Evolutionary conservation across 768 basidiomycete genomes (phyloP), one percentile per base, ranked within the genome.

Genomic region (Russula earlei): DNA sequence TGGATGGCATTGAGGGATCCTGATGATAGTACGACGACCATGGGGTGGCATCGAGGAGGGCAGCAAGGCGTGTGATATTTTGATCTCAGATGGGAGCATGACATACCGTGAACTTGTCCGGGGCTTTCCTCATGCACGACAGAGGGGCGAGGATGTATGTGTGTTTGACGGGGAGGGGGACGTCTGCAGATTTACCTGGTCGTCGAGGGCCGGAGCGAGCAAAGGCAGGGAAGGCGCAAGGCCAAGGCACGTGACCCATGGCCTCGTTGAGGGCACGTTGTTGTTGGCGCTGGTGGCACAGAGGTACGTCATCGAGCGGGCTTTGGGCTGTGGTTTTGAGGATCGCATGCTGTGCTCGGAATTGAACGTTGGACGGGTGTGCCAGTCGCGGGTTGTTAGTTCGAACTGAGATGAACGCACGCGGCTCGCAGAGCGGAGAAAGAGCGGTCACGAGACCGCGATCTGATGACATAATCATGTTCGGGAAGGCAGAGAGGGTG

Each of bases 321-420:
- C 22, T 12, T 20, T 24, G 22, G 5, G 44, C n/a, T 17, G 22
- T 29, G 10, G 34, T 19, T 33, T 27, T 40, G 49, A 56, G 55
- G 55, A 56, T 15, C 38, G 40, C 55, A 56, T 40, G 57, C 57
- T 54, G 52, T 58, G 57, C 52, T 52, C 40, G 52, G 56, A 31
- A 31, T 31, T 31, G 29, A 31, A 31, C 29, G 10, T 31, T 31
- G 29, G 10, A 31, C 29, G 29, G 3, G 29, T 5, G 29, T 31
- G 29, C 29, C 5, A 31, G 29, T 31, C n/a, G 29, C 29, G 10
- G 29, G 29, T 31, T n/a, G n/a, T n/a, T n/a, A n/a, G n/a, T n/a
- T 33, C 54, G 29, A 48, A 34, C 0, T 52, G 27, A 43, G 19
- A 49, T 49, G 24, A 34, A 44, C 3, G 19, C 40, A 55, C 27